Conservation (phyloP, 495 filamentous ascomycete species). For the Talaromyces wortmannii region DNA sequence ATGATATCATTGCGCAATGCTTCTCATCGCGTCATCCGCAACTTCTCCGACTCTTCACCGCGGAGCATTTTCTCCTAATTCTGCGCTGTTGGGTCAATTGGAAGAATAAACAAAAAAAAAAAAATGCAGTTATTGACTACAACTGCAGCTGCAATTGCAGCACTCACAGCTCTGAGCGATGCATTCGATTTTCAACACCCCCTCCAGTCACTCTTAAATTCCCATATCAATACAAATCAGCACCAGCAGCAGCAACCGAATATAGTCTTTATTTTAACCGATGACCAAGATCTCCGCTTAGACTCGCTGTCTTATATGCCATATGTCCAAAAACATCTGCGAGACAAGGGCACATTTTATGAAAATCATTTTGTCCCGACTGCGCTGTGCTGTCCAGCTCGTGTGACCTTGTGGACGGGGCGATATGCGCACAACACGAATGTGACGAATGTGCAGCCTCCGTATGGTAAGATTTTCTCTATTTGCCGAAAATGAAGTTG, state of each 20-base stretch:
- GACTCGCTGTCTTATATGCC: constrained; percentile 54
- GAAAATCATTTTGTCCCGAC: constrained; percentile 56
- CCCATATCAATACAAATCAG: neutral
- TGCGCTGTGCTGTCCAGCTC: constrained; percentile 57
- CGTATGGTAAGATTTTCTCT: constrained; percentile 37
- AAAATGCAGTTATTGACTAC: neutral
- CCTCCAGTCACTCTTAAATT: neutral
- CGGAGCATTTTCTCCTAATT: too few relatives aligned
- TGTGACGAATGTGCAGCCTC: constrained; percentile 61
- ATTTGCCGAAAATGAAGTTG: neutral
- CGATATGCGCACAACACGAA: constrained; percentile 68
- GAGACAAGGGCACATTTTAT: constrained; percentile 47
- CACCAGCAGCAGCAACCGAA: constrained; percentile 29
- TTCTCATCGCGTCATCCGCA: too few relatives aligned
- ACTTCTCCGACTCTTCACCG: too few relatives aligned
- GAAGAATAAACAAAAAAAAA: too few relatives aligned
- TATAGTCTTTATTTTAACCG: constrained; percentile 58
- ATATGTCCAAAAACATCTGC: constrained; percentile 41
- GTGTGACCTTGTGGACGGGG: constrained; percentile 59
- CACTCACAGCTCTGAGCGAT: neutral
- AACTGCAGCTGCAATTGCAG: neutral
- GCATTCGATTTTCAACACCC: neutral
- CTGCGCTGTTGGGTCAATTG: too few relatives aligned
- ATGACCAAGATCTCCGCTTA: constrained; percentile 60
- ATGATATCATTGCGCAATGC: too few relatives aligned